Base-by-base conservation (phyloP, 257 asterid genomes). In the Solanum appendiculatum region DNA sequence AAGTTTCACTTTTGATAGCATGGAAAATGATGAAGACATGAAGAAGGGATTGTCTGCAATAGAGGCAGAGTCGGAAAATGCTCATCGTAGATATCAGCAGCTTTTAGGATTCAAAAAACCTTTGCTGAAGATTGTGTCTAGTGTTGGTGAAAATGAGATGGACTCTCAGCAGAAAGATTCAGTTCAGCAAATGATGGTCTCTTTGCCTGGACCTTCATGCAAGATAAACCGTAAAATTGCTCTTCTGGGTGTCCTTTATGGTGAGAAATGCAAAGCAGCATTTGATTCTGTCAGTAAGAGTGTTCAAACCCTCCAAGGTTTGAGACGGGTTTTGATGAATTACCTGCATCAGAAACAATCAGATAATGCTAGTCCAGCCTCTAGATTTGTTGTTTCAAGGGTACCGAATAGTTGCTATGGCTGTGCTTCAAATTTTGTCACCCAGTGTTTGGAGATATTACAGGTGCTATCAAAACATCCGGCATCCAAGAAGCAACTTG, bases 121-220 rank as follows among this genome's bases (percentile, higher is more conserved):
- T 88, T 90, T 97, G 87, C 93, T 96, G 89, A 97, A 97, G 93
- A 96, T 96, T 87, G 99, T 97, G 7, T 95, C 99, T 23, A 97
- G 99, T 93, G 94, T 97, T 85, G 99, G 99, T 86, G 99, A 97
- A 93, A 97, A 94, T 90, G 99, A 97, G 88, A 95, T 96, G 98
- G 99, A 97, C 86, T 95, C 99, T 86, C 99, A 97, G 90, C 99
- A 97, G 93, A 97, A 97, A 91, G 99, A 97, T 91, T 96, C 99
- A 64, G 99, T 97, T 89, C 99, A 96, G 90, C 99, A 97, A 88
- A 97, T 97, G 99, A 97, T 97, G 98, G 99, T 95, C 82, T 97
- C 99, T 66, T 92, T 97, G 91, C 98, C 99, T 63, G 99, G 99
- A 25, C 99, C 99, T 77, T 96, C 99, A 86, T 95, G 98, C 93